Conservation (phyloP, 2,329 filamentous ascomycete genomes). For the Huntiella moniliformis region DNA sequence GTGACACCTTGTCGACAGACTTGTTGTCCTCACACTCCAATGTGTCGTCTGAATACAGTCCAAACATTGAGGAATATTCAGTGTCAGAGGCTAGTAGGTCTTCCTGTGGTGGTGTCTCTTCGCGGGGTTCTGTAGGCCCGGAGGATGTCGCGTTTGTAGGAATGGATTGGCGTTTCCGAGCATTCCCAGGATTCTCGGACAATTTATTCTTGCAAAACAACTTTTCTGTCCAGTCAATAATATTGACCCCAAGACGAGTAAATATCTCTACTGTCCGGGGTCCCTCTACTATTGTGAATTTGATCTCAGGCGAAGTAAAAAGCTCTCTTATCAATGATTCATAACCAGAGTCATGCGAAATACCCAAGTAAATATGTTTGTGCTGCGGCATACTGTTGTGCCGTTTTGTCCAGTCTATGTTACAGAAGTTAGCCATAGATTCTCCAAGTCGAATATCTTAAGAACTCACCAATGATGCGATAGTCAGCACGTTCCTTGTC, state of each 20-base stretch:
- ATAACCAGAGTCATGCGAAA: slow-evolving; percentile 43
- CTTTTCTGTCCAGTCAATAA: slow-evolving; percentile 25
- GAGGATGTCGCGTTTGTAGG: not conserved
- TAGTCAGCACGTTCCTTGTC: slow-evolving; percentile 38
- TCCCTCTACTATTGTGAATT: slow-evolving; percentile 37
- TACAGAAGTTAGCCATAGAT: not conserved
- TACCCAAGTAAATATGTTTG: slow-evolving; percentile 40
- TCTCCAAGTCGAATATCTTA: too few species aligned
- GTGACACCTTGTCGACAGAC: too few species aligned
- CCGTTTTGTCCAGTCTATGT: slow-evolving; percentile 31
- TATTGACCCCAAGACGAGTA: slow-evolving; percentile 25
- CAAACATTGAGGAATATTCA: too few species aligned
- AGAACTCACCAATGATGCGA: not conserved
- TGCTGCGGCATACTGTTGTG: slow-evolving; percentile 42
- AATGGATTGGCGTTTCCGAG: not conserved
- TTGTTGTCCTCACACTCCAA: too few species aligned
- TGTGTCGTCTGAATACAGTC: too few species aligned
- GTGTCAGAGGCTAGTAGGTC: too few species aligned
- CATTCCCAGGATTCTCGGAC: not conserved
- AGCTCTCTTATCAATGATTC: slow-evolving; percentile 39
- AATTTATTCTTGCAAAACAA: slow-evolving; percentile 38
- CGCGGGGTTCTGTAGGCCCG: not conserved
- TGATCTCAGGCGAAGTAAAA: slow-evolving; percentile 24
- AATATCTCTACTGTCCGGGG: slow-evolving; percentile 16
- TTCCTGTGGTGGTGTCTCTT: not conserved